These are phyloP conservation scores for Mortierella sp. DNA, from an alignment of 371 early-diverging fungal genomes.

Conservation along the genomic window DNA sequence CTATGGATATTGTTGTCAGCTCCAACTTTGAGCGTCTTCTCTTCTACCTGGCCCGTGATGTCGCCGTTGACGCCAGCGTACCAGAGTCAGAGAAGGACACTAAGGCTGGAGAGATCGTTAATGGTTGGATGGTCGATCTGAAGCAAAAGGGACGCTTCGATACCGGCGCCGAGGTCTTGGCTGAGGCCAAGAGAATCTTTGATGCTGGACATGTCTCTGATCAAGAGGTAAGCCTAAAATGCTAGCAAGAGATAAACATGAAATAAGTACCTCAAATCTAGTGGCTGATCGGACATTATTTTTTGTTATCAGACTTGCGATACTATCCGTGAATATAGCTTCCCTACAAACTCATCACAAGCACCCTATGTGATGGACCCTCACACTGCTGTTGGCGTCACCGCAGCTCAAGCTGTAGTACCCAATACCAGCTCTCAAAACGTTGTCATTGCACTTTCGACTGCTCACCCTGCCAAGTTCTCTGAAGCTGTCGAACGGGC, in stretches of 20 bases:
- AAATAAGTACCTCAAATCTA: neutral
- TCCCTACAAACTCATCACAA: constrained; percentile 62
- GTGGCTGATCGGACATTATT: neutral
- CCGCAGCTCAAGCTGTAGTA: constrained; percentile 76
- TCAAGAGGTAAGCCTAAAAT: constrained; percentile 53
- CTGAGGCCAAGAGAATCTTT: constrained; percentile 80
- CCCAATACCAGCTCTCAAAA: constrained; percentile 37
- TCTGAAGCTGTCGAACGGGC: constrained; percentile 90
- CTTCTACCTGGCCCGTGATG: constrained; percentile 88
- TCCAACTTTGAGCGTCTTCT: constrained; percentile 97
- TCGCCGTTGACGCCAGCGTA: constrained; percentile 53
- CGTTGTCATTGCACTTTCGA: constrained; percentile 82
- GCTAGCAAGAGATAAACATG: neutral
- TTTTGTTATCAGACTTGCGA: constrained; percentile 67
- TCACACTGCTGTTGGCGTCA: constrained; percentile 96
- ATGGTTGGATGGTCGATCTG: constrained; percentile 86
- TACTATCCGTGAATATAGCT: constrained; percentile 80
- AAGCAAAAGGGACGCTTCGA: constrained; percentile 79
- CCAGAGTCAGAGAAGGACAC: constrained; percentile 59
- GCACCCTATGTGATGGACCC: constrained; percentile 90
- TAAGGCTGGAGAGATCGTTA: constrained; percentile 72
- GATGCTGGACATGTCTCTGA: constrained; percentile 84
- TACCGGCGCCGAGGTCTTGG: constrained; percentile 72
- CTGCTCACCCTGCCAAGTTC: constrained; percentile 98
- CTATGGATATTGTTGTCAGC: constrained; percentile 97